phyloP scores from a whole-genome alignment of 2,329 filamentous ascomycete species.

The Exophiala alcalophila region DNA sequence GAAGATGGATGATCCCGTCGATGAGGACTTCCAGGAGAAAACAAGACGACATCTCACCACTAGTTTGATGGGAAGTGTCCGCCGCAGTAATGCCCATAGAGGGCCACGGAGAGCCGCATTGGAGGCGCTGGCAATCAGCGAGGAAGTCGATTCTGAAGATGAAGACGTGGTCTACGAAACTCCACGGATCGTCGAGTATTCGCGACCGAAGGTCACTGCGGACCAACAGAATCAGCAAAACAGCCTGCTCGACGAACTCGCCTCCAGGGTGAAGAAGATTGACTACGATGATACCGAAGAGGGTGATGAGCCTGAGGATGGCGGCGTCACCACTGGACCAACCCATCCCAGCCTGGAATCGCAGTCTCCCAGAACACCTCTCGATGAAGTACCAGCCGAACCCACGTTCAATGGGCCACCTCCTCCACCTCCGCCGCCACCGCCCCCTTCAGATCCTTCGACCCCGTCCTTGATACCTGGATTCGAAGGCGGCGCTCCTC shows the following conservation, averaged over 20 bases:
- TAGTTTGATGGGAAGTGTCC: conserved; percentile 70
- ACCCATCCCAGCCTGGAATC: conserved; percentile 73
- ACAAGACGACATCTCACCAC: conserved; percentile 65
- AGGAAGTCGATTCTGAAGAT: conserved; percentile 52
- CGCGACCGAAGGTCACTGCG: conserved; percentile 63
- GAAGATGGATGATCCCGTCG: conserved; percentile 76
- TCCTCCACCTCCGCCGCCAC: conserved; percentile 43
- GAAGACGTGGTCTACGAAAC: conserved; percentile 71
- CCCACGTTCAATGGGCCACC: conserved; percentile 49
- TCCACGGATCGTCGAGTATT: conserved; percentile 74
- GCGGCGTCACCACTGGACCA: conserved; percentile 69
- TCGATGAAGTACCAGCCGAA: conserved; percentile 59
- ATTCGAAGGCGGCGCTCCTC: conserved; percentile 45
- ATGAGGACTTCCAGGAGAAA: conserved; percentile 51
- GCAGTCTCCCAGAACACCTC: conserved; percentile 64
- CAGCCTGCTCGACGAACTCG: conserved; percentile 68
- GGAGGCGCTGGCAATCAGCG: conserved; percentile 37
- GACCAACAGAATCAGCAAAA: conserved; percentile 65
- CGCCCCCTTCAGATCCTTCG: conserved; percentile 34
- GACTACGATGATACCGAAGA: conserved; percentile 65
- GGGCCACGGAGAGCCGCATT: conserved; percentile 40
- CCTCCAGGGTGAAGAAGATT: conserved; percentile 68
- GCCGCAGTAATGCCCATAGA: conserved; percentile 50
- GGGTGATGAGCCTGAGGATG: conserved; percentile 42
- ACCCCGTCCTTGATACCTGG: conserved; percentile 35